These are phyloP conservation scores for Kodamaea sp. DNA, from an alignment of 1,139 yeast species.

Conservation along the genomic window DNA sequence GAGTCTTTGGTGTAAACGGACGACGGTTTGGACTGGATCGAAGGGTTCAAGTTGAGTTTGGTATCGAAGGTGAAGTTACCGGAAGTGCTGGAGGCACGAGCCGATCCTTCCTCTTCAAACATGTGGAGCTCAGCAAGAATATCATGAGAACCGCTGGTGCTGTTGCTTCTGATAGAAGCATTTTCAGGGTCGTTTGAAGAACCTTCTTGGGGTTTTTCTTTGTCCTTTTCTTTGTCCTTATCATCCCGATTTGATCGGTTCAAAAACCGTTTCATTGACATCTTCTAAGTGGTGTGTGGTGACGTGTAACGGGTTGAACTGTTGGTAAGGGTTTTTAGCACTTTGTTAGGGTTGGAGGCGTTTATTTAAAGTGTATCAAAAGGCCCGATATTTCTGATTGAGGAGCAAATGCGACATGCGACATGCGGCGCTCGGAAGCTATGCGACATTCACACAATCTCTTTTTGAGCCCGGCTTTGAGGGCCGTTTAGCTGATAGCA, in stretches of 20 bases:
- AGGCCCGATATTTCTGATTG: too few species aligned
- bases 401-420: constrained; percentile 1
- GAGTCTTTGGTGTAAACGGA: constrained; percentile 33
- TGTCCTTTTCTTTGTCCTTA: constrained; percentile 7
- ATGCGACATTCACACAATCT: too few species aligned
- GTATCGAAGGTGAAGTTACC: constrained; percentile 30
- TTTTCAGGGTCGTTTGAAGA: constrained; percentile 3
- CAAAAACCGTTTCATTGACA: constrained; percentile 14
- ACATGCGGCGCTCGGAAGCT: constrained; percentile 1
- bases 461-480: too few species aligned
- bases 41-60: constrained; percentile 40
- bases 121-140: constrained; percentile 37
- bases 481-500: too few species aligned
- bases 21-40: constrained; percentile 25
- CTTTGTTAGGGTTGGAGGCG: too few species aligned
- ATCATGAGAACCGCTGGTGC: constrained; percentile 36
- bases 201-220: constrained; percentile 1
- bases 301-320: not conserved
- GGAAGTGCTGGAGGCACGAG: not conserved
- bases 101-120: constrained; percentile 29
- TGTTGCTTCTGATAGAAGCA: constrained; percentile 23
- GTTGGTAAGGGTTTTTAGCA: too few species aligned
- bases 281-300: too few species aligned
- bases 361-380: too few species aligned
- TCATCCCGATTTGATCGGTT: constrained; percentile 9